These are phyloP conservation scores for Fusarium concolor DNA, from an alignment of 2,329 filamentous ascomycete species.

Conservation along the genomic window DNA sequence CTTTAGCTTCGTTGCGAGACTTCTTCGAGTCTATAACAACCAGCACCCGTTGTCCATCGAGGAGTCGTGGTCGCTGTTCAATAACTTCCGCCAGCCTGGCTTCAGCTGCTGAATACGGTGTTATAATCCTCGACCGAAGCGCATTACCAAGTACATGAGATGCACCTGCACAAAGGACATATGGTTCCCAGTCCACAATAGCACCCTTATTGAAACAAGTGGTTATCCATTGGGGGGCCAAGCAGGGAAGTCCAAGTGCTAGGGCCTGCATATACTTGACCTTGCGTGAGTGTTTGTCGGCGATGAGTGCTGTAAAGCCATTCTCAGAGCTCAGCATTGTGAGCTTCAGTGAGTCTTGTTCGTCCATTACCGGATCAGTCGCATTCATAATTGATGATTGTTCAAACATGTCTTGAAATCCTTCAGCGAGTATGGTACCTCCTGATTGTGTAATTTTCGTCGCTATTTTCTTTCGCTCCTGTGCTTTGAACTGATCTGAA, in stretches of 20 bases:
- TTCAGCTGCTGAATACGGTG: conserved; percentile 67
- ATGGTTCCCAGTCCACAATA: conserved; percentile 80
- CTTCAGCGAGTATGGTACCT: conserved; percentile 76
- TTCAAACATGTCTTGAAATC: conserved; percentile 86
- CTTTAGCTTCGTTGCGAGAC: conserved; percentile 70
- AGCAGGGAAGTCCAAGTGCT: conserved; percentile 86
- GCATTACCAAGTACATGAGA: conserved; percentile 81
- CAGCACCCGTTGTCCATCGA: conserved; percentile 75
- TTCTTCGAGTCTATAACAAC: conserved; percentile 72
- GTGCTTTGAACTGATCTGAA: conserved; percentile 57
- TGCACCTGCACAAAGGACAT: conserved; percentile 86
- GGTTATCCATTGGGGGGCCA: conserved; percentile 84
- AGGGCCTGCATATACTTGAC: conserved; percentile 96
- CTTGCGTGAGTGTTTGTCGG: conserved; percentile 86
- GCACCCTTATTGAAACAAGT: conserved; percentile 72
- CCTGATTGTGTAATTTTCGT: conserved; percentile 76
- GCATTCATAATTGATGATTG: conserved; percentile 51
- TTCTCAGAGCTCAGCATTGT: conserved; percentile 63
- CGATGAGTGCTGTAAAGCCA: conserved; percentile 87
- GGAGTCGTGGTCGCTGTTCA: conserved; percentile 68
- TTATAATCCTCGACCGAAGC: conserved; percentile 77
- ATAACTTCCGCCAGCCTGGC: conserved; percentile 70
- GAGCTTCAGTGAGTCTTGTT: conserved; percentile 61
- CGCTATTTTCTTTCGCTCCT: conserved; percentile 62
- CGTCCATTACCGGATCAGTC: conserved; percentile 47